These are phyloP conservation scores for Cryptococcus sp. DNA, from an alignment of 1,284 basidiomycete genomes.

Conservation along the genomic window DNA sequence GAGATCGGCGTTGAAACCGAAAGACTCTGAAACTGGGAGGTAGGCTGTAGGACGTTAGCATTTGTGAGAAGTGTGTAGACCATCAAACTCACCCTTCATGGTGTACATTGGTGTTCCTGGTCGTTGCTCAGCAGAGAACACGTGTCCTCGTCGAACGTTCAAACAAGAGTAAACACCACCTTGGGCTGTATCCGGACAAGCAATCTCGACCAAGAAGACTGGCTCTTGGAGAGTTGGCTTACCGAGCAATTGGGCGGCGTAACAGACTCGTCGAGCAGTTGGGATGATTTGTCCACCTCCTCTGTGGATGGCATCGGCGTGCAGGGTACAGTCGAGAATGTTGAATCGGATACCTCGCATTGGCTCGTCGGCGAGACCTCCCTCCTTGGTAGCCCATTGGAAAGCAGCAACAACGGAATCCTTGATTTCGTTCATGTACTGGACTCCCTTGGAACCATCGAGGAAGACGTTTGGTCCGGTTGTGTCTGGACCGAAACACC, in stretches of 20 bases:
- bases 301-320: slow-evolving; percentile 99
- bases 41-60: slow-evolving; percentile 53
- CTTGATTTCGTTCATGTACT: slow-evolving; percentile 98
- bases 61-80: slow-evolving; percentile 35
- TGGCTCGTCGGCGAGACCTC: slow-evolving; percentile 93
- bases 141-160: slow-evolving; percentile 98
- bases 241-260: slow-evolving; percentile 91
- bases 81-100: slow-evolving; percentile 64
- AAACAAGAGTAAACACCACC: slow-evolving; percentile 95
- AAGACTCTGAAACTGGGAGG: slow-evolving; percentile 94
- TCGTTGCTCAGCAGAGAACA: slow-evolving; percentile 96
- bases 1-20: slow-evolving; percentile 97
- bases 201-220: slow-evolving; percentile 97
- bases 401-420: slow-evolving; percentile 98
- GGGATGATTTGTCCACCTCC: slow-evolving; percentile 99
- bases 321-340: slow-evolving; percentile 92
- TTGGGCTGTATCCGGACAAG: slow-evolving; percentile 95
- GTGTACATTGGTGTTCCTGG: slow-evolving; percentile 99
- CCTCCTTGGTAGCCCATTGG: slow-evolving; percentile 99
- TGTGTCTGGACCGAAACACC: slow-evolving; percentile 99
- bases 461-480: slow-evolving; percentile 96
- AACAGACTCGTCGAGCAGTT: slow-evolving; percentile 90
- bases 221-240: slow-evolving; percentile 93
- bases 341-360: slow-evolving; percentile 98
- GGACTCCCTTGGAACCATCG: slow-evolving; percentile 98